Evolutionary conservation across 164 flowering plant genomes (phyloP), one percentile per base, ranked within the genome.

Genomic region (Macadamia integrifolia): DNA sequence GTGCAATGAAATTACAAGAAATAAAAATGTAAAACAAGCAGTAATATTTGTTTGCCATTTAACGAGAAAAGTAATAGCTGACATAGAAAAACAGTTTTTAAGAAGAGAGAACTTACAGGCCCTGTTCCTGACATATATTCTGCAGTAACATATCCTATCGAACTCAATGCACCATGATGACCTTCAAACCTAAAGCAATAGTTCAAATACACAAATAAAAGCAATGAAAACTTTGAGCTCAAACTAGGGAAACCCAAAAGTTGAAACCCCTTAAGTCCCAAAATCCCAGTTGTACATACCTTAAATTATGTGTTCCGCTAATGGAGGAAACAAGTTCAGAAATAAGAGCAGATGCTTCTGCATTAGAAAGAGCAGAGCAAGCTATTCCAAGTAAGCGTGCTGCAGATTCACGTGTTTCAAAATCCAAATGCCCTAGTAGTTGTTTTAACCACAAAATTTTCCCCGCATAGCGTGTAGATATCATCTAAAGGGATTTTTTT

Each of bases 371-470:
- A 69, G 86, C 79, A 74, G 86, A 84, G 63, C 92, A 88, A 65
- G 96, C 90, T 46, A 94, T 81, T 65, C 99, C 99, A 65, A 90
- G 89, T 77, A 94, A 80, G 44, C 93, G 92, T 57, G 92, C 87
- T 6, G 85, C 80, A 78, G 96, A 87, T 80, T 94, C 97, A 73
- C 99, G 94, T 55, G 99, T 90, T 68, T 86, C 90, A 43, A 75
- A 72, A 76, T 92, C 96, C 65, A 92, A 72, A 75, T 94, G 95
- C 73, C 76, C 78, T 55, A 92, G 74, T 43, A 92, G 78, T 68
- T 89, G 87, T 80, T 85, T 89, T 66, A 92, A 70, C 91, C 96
- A 94, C 29, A 78, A 67, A 68, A 92, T 61, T 76, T 83, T 80
- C 49, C 40, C 68, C 46, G 90, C 85, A 82, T 85, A 92, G 61